Conservation (phyloP, 2,329 filamentous ascomycete species). For the Paecilomyces formosus region DNA sequence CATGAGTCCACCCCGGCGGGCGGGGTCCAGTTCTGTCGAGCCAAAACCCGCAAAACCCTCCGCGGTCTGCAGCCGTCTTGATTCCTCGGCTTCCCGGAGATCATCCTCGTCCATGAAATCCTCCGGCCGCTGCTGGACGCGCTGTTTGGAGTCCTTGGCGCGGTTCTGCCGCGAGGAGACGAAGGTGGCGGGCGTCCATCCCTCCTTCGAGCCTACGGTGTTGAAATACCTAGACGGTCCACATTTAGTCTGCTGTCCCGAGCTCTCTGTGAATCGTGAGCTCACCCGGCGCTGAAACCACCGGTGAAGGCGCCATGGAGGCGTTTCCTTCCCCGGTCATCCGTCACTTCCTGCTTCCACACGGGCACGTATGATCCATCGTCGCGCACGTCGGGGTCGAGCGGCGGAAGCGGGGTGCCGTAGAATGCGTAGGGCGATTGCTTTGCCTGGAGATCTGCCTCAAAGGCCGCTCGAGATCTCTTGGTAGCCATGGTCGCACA, state of each 20-base stretch:
- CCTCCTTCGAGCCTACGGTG: slow-evolving; percentile 95
- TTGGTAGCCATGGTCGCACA: slow-evolving; percentile 60
- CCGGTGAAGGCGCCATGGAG: slow-evolving; percentile 95
- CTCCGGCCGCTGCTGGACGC: slow-evolving; percentile 58
- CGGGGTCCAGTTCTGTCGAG: slow-evolving; percentile 50
- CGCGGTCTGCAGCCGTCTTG: slow-evolving; percentile 64
- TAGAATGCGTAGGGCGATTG: slow-evolving; percentile 70
- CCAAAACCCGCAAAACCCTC: slow-evolving; percentile 71
- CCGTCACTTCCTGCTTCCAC: slow-evolving; percentile 98
- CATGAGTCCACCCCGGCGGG: slow-evolving; percentile 51
- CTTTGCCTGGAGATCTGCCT: slow-evolving; percentile 61
- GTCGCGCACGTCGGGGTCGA: slow-evolving; percentile 69
- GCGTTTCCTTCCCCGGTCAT: slow-evolving; percentile 82
- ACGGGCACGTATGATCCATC: slow-evolving; percentile 87
- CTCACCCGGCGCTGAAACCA: slow-evolving; percentile 90
- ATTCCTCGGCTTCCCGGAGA: slow-evolving; percentile 74
- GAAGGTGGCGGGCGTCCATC: slow-evolving; percentile 89
- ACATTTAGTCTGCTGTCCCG: slow-evolving; percentile 26
- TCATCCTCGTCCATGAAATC: slow-evolving; percentile 99
- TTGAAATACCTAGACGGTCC: slow-evolving; percentile 72
- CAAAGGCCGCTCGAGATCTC: slow-evolving; percentile 69
- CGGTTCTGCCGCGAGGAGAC: slow-evolving; percentile 80
- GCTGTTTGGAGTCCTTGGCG: slow-evolving; percentile 55
- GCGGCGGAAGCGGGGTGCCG: slow-evolving; percentile 75
- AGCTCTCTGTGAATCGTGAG: slow-evolving; percentile 21